These are phyloP conservation scores for Lichtheimia hyalospora DNA, from an alignment of 371 early-diverging fungal genomes.

Conservation along the genomic window DNA sequence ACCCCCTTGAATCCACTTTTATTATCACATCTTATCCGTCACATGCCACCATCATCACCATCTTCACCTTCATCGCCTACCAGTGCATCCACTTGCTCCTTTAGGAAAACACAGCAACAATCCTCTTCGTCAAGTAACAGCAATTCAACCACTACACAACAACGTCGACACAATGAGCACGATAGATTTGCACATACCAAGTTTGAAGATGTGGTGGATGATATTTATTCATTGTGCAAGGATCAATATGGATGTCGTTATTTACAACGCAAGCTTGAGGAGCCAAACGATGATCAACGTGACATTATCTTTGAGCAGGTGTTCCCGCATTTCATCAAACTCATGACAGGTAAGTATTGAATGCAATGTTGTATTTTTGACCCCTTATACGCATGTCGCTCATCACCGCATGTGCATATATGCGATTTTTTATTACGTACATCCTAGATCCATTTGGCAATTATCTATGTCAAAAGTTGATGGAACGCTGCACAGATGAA, in stretches of 20 bases:
- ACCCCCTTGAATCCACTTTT: conserved; percentile 22
- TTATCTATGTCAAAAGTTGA: conserved; percentile 86
- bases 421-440: not conserved
- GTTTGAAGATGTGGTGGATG: conserved; percentile 70
- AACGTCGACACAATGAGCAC: conserved; percentile 25
- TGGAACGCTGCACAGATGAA: conserved; percentile 76
- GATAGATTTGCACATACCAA: conserved; percentile 63
- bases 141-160: not conserved
- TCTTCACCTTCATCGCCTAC: conserved; percentile 8
- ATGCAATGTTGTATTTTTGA: not conserved
- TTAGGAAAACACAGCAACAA: not conserved
- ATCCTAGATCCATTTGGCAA: conserved; percentile 90
- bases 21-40: conserved; percentile 26
- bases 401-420: not conserved
- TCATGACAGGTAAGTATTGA: conserved; percentile 71
- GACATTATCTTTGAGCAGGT: conserved; percentile 75
- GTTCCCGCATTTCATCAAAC: conserved; percentile 71
- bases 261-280: conserved; percentile 85
- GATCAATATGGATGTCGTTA: conserved; percentile 92
- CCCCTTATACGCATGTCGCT: not conserved
- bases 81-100: not conserved
- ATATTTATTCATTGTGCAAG: conserved; percentile 79
- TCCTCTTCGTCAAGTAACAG: too few species aligned
- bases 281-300: conserved; percentile 60
- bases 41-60: conserved; percentile 22